Percentiles rank a stretch among this genome's conserved stretches.
Conservation (phyloP, 2,329 filamentous ascomycete genomes). For the Trichoderma citrinoviride region DNA sequence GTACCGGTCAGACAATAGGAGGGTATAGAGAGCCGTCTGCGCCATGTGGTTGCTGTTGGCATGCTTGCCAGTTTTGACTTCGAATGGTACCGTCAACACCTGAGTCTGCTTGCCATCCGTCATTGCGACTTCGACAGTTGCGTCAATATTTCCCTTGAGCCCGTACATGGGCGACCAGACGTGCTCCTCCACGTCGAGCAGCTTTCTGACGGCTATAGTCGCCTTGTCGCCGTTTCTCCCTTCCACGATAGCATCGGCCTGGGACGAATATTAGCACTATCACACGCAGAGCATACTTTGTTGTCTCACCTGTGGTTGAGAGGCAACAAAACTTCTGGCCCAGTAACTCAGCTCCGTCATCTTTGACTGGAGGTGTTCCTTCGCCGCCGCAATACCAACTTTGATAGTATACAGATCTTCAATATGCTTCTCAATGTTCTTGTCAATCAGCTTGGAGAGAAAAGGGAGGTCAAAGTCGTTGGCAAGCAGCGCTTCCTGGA, state of each 20-base stretch:
- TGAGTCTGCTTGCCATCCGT: conserved; percentile 63
- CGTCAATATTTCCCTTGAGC: conserved; percentile 95
- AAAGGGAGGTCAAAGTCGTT: conserved; percentile 77
- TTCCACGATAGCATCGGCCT: conserved; percentile 70
- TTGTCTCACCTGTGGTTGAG: conserved; percentile 60
- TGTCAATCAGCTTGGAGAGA: conserved; percentile 64
- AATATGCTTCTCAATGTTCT: conserved; percentile 70
- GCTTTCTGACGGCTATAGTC: conserved; percentile 83
- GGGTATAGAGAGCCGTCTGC: conserved; percentile 90
- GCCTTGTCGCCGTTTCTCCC: conserved; percentile 74
- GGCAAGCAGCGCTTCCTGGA: conserved; percentile 81
- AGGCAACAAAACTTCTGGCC: conserved; percentile 77
- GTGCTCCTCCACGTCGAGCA: conserved; percentile 95
- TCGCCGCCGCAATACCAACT: conserved; percentile 67
- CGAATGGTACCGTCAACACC: conserved; percentile 83
- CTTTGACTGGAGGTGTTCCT: conserved; percentile 78
- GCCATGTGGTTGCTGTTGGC: conserved; percentile 80
- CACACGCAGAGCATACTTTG: neutral
- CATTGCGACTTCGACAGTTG: conserved; percentile 86
- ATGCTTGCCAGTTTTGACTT: conserved; percentile 91
- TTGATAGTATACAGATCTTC: conserved; percentile 89
- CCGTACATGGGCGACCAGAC: conserved; percentile 98
- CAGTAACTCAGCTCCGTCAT: conserved; percentile 78
- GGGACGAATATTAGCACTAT: conserved; percentile 24
- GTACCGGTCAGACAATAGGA: conserved; percentile 90